Percentiles rank a stretch among this genome's conserved stretches.
These are phyloP conservation scores for Xanthoceras sorbifolium DNA, from an alignment of 345 rosid genomes.

Conservation along the genomic window DNA sequence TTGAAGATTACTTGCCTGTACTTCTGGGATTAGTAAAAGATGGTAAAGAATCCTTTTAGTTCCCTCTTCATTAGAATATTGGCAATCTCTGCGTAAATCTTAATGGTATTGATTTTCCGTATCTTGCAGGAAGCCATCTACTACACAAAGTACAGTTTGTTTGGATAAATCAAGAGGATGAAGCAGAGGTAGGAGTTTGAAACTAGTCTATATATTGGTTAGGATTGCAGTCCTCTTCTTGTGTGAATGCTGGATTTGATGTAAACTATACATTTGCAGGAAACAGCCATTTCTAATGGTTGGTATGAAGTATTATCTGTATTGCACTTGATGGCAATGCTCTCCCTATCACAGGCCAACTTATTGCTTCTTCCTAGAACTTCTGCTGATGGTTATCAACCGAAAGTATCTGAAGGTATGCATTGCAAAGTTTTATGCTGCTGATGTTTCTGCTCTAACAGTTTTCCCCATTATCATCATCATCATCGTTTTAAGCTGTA, in stretches of 20 bases:
- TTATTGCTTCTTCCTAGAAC: slow-evolving; percentile 90
- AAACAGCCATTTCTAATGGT: slow-evolving; percentile 79
- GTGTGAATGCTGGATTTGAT: slow-evolving; percentile 17
- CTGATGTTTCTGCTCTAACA: background rate
- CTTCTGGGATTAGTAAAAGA: slow-evolving; percentile 88
- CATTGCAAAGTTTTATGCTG: slow-evolving; percentile 14
- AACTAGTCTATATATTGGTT: slow-evolving; percentile 7
- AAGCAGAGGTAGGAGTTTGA: slow-evolving; percentile 63
- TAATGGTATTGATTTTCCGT: slow-evolving; percentile 12
- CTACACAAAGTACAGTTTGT: slow-evolving; percentile 78
- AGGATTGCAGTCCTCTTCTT: slow-evolving; percentile 20
- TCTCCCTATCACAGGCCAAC: slow-evolving; percentile 84
- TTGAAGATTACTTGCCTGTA: slow-evolving; percentile 95
- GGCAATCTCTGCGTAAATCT: slow-evolving; percentile 4
- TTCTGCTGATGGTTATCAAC: slow-evolving; percentile 72
- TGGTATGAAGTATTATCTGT: slow-evolving; percentile 98
- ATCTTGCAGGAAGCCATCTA: slow-evolving; percentile 63
- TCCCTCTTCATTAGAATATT: background rate
- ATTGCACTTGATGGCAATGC: slow-evolving; percentile 96
- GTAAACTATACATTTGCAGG: slow-evolving; percentile 52
- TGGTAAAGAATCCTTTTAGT: slow-evolving; percentile 43
- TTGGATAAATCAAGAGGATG: slow-evolving; percentile 98
- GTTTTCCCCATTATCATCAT: background rate
- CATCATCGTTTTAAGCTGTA: background rate
- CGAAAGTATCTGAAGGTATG: slow-evolving; percentile 94